Base-by-base conservation (phyloP, 768 basidiomycete species). In the Panaeolus papilionaceus region DNA sequence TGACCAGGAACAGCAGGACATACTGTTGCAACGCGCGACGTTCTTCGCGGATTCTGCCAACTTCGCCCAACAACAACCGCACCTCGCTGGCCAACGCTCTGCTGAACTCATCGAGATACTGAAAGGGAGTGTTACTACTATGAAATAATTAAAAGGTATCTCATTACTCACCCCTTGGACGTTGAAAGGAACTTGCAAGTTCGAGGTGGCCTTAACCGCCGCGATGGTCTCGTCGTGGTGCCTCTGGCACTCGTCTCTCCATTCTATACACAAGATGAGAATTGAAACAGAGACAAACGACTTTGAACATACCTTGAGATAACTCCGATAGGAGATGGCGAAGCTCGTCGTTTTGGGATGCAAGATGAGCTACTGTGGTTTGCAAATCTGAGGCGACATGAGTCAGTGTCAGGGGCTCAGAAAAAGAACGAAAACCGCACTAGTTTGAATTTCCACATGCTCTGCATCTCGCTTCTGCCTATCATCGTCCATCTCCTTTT, bases 41-140 rank as follows among this genome's bases (percentile, higher is more conserved):
- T 73, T 95, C 91, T 77, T 94, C 91, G 4, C 92, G 88, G 58
- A 95, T 81, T 71, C 90, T 92, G 45, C 93, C 92, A 45, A 95
- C 94, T 80, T 95, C 94, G 40, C 85, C 86, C 10, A 95, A 85
- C 14, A 95, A 82, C 85, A 93, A 90, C 38, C 92, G 88, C 10
- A 95, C 93, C 80, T 95, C 94, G 16, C 86, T 83, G 2, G 94
- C 92, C 58, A 95, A 79, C 0, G 94, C 90, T 75, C 89, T 92
- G 77, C 92, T 94, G 79, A 95, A 95, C 66, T 95, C 92, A 68
- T 95, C 91, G 14, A 95, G 84, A 75, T 95, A 95, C 91, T 93
- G 54, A 18, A 70, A 23, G 10, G 68, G 26, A 71, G 45, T 6
- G 65, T 40, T 20, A 68, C 67, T 37, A 68, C 62, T 9, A 45